Base-by-base conservation (phyloP, 176 grass and related monocot species). In the Ampelocalamus luodianensis region DNA sequence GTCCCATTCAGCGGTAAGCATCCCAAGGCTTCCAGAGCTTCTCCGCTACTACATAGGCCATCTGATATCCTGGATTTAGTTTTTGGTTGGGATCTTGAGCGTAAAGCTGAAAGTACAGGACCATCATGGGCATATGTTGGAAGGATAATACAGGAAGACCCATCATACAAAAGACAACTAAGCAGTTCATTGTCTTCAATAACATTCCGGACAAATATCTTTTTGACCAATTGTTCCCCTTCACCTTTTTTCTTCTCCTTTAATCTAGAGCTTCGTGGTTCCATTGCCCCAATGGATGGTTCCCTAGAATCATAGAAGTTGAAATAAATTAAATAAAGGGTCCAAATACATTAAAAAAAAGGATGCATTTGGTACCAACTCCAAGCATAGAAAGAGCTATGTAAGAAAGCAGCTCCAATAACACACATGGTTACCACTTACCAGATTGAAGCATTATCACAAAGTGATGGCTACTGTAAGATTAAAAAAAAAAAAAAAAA, bases 161-260 rank as follows among this genome's bases (percentile, higher is more conserved):
- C 88, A 67, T 83, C 83, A 69, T 86, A 82, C 54, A 94, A 81
- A 87, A 99, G 85, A 69, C 59, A 54, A 86, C 79, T 77, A 67
- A 94, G 90, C 56, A 89, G 74, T 77, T 91, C 82, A 86, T 99
- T 99, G 71, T 96, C 94, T 79, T 92, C 79, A 82, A 94, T 90
- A 76, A 92, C 89, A 96, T 92, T 99, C 58, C 39, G 87, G 81
- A 96, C 79, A 89, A 99, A 99, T 79, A 90, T 81, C 45, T 86
- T 92, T 82, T 94, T 99, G 71, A 99, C 38, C 45, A 96, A 75
- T 43, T 99, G 89, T 79, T 90, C 94, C 56, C 93, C 91, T 90
- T 99, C 90, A 5, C 81, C 40, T 90, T 99, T 99, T 82, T 94
- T 88, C 79, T 91, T 99, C 81, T 99, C 93, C 83, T 96, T 99